These are phyloP conservation scores for Babesia divergens DNA, from an alignment of 169 alveolate species.

Conservation along the genomic window DNA sequence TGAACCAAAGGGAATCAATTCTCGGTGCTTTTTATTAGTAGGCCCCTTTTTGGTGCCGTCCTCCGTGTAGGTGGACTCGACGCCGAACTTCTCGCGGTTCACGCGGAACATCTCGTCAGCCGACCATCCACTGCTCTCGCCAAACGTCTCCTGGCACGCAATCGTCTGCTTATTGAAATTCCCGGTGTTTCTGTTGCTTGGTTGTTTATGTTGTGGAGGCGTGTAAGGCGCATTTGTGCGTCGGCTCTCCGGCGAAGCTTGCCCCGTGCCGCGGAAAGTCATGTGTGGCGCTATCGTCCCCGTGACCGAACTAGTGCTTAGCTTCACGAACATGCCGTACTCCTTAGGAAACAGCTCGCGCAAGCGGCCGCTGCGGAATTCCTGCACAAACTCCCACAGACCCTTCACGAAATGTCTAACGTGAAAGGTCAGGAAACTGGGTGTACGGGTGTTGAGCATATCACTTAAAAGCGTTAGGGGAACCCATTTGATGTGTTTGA, in stretches of 20 bases:
- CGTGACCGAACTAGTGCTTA: background rate
- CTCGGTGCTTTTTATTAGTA: background rate
- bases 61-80: constrained; percentile 77
- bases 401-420: constrained; percentile 60
- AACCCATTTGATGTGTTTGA: constrained; percentile 81
- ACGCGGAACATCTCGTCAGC: constrained; percentile 86
- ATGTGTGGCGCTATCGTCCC: background rate
- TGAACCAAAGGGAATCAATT: constrained; percentile 13
- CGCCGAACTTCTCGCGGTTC: constrained; percentile 84
- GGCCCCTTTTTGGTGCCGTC: constrained; percentile 54
- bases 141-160: constrained; percentile 19
- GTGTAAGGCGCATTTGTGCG: background rate
- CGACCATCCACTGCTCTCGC: constrained; percentile 70
- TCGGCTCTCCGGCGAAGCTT: background rate
- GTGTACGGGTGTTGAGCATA: constrained; percentile 32
- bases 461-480: constrained; percentile 48
- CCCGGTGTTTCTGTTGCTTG: background rate
- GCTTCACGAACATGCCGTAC: constrained; percentile 2
- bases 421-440: constrained; percentile 28
- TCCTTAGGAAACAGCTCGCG: constrained; percentile 14
- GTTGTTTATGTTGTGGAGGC: no score
- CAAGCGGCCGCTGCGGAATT: constrained; percentile 28
- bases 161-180: background rate
- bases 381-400: constrained; percentile 11
- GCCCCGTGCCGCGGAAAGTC: background rate